Base-by-base conservation (phyloP, 805 yeast species). In the Myxozyma neglecta region DNA sequence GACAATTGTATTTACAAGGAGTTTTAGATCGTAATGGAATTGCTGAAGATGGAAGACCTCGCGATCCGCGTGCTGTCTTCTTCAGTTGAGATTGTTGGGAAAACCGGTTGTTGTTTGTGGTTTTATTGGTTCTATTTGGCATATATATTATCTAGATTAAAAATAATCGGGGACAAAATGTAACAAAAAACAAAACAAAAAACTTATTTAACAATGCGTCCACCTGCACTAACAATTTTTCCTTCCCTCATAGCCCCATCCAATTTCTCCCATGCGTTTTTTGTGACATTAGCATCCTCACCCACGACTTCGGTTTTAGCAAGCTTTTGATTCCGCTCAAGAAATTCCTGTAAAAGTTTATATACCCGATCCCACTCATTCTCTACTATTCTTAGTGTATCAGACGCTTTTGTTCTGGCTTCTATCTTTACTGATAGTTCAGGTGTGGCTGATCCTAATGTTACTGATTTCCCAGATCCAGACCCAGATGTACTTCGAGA, bases 21-120 rank as follows among this genome's bases (percentile, higher is more conserved):
- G 74, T 75, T 64, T 78, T 89, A 71, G 75, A 76, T 0, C 71
- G 75, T 14, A 80, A 86, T 70, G 80, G 78, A 10, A 84, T 88
- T 46, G 87, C 82, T 1, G 79, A 83, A 0, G 86, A 86, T 71
- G 93, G 93, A 0, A 73, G 81, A 53, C 92, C 92, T 0, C 65
- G 78, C 44, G 92, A 87, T 65, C 89, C 91, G 0, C 83, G 81
- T 65, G 81, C 87, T 1, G 83, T 86, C 1, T 67, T 70, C 43
- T 74, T 73, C 57, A 63, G 64, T 36, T 65, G 47, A 53, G 16
- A 9, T 10, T 6, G 7, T 2, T 10, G 2, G 47, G 18, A 14
- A 18, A 3, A 5, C 24, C 20, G 13, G 39, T 53, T 24, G 37
- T 13, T 11, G 42, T 40, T 14, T 29, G 45, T 34, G 45, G 29